Evolutionary conservation across 164 flowering plant species (phyloP).

Genomic region (Macadamia tetraphylla): DNA sequence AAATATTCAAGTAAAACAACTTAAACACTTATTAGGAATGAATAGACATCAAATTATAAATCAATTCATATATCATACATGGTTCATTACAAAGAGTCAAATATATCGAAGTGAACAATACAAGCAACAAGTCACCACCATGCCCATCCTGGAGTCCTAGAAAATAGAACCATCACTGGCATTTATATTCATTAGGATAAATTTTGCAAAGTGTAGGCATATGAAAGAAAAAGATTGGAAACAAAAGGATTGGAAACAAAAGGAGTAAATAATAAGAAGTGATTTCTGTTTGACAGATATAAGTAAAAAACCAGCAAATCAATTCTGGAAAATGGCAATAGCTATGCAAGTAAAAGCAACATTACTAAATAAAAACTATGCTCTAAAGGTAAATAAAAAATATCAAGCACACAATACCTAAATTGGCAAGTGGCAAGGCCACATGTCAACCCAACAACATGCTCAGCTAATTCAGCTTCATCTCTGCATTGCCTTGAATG

Average conservation of each 20-base stretch:
- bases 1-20: too few species aligned
- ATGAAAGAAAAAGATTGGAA: background rate
- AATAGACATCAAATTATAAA: too few species aligned
- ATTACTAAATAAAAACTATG: background rate
- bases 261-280: background rate
- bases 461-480: slow-evolving; percentile 97
- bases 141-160: too few species aligned
- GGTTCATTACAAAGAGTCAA: too few species aligned
- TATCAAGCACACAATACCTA: slow-evolving; percentile 35
- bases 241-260: too few species aligned
- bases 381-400: background rate
- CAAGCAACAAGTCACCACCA: too few species aligned
- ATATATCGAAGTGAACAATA: too few species aligned
- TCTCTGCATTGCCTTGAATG: slow-evolving; percentile 84
- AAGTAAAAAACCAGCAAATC: background rate
- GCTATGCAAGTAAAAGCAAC: background rate
- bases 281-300: background rate
- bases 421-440: slow-evolving; percentile 84
- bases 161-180: too few species aligned
- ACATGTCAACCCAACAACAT: slow-evolving; percentile 79
- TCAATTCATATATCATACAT: too few species aligned
- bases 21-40: too few species aligned
- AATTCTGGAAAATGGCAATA: background rate
- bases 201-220: background rate
- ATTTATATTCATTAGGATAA: too few species aligned